Evolutionary conservation across 768 basidiomycete genomes (phyloP), one percentile per base, ranked within the genome.

Genomic region (Termitomyces sp.): DNA sequence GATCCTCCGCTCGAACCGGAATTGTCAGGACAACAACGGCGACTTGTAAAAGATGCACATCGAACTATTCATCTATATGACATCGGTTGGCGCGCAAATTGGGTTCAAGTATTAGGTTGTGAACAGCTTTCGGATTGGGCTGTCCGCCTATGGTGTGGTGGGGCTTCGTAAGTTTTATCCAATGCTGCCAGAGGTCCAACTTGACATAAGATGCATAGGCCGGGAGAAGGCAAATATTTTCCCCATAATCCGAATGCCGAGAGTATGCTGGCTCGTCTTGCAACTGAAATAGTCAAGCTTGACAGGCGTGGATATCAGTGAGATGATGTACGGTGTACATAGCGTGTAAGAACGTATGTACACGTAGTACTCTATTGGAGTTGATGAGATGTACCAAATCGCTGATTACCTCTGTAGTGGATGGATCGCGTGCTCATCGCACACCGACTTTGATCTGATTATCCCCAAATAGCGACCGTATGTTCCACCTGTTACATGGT

Each of bases 1-100:
- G 76, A 86, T 60, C 88, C 88, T 14, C 88, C 88, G 11, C 67
- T 83, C 28, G 90, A 92, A 67, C 81, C 86, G 56, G 87, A 91
- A 58, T 74, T 94, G 2, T 83, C 84, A 0, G 81, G 75, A 57
- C 63, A 68, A 3, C 91, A 94, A 68, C 79, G 91, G 38, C 70
- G 77, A 45, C 74, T 87, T 1, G 86, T 93, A 0, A 81, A 76
- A 59, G 77, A 81, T 26, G 87, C 87, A 13, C 86, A 90, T 60
- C 70, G 77, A 2, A 66, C 76, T 33, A 77, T 92, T 30, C 78
- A 77, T 13, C 47, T 88, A 22, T 94, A 92, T 64, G 83, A 92
- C 65, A 61, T 94, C 5, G 91, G 92, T 11, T 88, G 84, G 82
- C 74, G 78, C 48, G 77, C 71, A 60, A 94, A 94, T 61, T 85